phyloP scores from a whole-genome alignment of 2,329 filamentous ascomycete genomes.

The Fonsecaea monophora region DNA sequence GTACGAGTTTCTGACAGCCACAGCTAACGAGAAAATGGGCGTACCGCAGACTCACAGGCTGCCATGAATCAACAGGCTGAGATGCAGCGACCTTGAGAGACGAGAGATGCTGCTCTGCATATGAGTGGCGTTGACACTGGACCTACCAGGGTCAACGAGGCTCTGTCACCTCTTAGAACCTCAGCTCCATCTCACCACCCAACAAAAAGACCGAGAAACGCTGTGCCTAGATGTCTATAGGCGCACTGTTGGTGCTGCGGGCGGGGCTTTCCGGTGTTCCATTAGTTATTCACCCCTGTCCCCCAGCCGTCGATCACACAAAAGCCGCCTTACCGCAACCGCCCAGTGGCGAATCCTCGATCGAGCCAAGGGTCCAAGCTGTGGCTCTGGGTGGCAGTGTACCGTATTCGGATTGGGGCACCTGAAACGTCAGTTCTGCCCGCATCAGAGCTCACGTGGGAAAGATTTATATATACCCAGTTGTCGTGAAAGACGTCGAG shows the following conservation, averaged over 20 bases:
- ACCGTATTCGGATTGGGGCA: background rate
- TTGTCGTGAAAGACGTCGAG: background rate
- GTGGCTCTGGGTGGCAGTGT: background rate
- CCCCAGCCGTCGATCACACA: background rate
- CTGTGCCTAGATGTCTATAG: conserved; percentile 7
- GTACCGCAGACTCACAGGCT: background rate
- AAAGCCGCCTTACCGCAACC: conserved; percentile 12
- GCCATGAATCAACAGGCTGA: background rate
- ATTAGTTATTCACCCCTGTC: background rate
- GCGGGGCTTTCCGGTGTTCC: background rate
- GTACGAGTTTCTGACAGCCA: too few relatives aligned
- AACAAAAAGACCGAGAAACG: conserved; percentile 10
- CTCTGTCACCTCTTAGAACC: background rate
- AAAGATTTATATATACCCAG: background rate
- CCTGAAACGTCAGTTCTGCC: background rate
- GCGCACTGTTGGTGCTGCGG: background rate
- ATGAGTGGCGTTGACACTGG: background rate
- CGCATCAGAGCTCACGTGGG: background rate
- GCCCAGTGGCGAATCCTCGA: background rate
- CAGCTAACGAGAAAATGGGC: background rate
- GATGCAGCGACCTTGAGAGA: background rate
- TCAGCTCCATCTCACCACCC: background rate
- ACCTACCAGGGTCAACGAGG: background rate
- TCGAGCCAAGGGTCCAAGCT: background rate
- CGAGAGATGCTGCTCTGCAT: background rate